These are phyloP conservation scores for Triticum urartu DNA, from an alignment of 176 grass and related monocot genomes.

Conservation along the genomic window DNA sequence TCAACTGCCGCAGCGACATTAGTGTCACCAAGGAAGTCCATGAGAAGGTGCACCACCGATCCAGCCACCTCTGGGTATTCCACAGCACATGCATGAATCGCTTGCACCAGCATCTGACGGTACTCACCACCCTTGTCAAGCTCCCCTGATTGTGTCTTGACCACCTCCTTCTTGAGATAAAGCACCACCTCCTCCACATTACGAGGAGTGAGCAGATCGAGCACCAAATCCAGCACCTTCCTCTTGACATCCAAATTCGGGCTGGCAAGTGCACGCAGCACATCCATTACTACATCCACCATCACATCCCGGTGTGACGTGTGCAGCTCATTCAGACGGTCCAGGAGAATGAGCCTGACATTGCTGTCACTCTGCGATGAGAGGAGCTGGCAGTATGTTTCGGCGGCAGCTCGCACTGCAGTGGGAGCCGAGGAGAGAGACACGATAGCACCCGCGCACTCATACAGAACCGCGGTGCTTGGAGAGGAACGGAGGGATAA, in stretches of 20 bases:
- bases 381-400: slow-evolving; percentile 63
- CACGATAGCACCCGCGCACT: slow-evolving; percentile 52
- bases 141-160: slow-evolving; percentile 63
- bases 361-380: slow-evolving; percentile 81
- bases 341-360: slow-evolving; percentile 76
- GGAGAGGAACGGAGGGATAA: slow-evolving; percentile 52
- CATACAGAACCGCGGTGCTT: slow-evolving; percentile 53
- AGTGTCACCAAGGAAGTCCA: slow-evolving; percentile 78
- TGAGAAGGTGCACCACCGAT: slow-evolving; percentile 71
- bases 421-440: slow-evolving; percentile 69
- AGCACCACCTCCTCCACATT: slow-evolving; percentile 81
- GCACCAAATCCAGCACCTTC: slow-evolving; percentile 75
- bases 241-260: slow-evolving; percentile 66
- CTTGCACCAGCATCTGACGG: slow-evolving; percentile 76
- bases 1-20: slow-evolving; percentile 71
- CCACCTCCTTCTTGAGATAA: slow-evolving; percentile 77
- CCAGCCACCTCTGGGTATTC: slow-evolving; percentile 70
- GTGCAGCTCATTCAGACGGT: slow-evolving; percentile 61
- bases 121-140: slow-evolving; percentile 67
- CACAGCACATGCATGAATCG: slow-evolving; percentile 61
- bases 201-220: slow-evolving; percentile 57
- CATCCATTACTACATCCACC: slow-evolving; percentile 74
- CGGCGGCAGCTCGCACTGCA: slow-evolving; percentile 53
- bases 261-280: slow-evolving; percentile 52
- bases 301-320: slow-evolving; percentile 56